Percentiles rank a stretch among this genome's conserved stretches.
Conservation (phyloP, 2,329 filamentous ascomycete genomes). For the Botryotinia convoluta region DNA sequence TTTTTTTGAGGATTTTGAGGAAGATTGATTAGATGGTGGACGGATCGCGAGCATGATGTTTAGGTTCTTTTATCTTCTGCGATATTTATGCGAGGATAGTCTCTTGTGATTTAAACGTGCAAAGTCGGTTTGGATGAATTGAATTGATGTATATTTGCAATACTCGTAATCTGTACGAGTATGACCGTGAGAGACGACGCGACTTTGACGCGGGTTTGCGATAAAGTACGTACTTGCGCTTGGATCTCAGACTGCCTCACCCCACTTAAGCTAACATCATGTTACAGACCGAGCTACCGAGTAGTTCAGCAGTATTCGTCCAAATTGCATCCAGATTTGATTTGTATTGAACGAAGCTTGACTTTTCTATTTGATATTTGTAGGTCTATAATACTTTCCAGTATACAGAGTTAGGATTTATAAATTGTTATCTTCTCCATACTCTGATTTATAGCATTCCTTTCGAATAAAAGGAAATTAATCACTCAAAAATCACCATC, state of each 20-base stretch:
- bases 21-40: background rate
- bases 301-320: too few species aligned
- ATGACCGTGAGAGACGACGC: background rate
- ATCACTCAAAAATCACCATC: too few species aligned
- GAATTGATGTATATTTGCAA: background rate
- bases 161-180: background rate
- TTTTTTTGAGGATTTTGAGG: slow-evolving; percentile 10
- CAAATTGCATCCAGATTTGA: background rate
- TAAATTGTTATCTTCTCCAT: too few species aligned
- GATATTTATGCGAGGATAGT: background rate
- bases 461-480: too few species aligned
- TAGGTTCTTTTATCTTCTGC: background rate
- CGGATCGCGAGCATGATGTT: slow-evolving; percentile 12
- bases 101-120: background rate
- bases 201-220: background rate
- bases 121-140: background rate
- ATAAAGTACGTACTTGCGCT: background rate
- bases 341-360: background rate
- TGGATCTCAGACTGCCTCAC: background rate
- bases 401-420: too few species aligned
- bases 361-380: background rate
- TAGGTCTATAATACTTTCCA: background rate
- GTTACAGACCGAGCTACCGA: too few species aligned
- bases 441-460: background rate
- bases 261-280: too few species aligned